phyloP scores from a whole-genome alignment of 805 yeast species.

The Priceomyces medius region DNA sequence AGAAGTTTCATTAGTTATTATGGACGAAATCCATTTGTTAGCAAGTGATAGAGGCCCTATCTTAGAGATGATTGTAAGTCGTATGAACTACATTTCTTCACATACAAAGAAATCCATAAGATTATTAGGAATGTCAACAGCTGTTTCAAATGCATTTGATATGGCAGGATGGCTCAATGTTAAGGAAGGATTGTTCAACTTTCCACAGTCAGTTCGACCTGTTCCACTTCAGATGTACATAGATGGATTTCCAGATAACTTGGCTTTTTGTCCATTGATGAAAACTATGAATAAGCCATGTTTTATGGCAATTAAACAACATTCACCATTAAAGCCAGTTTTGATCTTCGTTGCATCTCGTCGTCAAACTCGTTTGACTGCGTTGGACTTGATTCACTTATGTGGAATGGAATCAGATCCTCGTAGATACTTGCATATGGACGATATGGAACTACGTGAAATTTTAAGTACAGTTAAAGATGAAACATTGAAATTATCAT shows the following conservation, averaged over 20 bases:
- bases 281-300: constrained; percentile 89
- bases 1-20: constrained; percentile 68
- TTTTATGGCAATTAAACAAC: constrained; percentile 87
- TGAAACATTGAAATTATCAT: constrained; percentile 71
- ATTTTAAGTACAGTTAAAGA: constrained; percentile 63
- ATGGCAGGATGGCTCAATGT: constrained; percentile 86
- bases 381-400: constrained; percentile 71
- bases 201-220: constrained; percentile 80
- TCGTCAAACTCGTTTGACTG: constrained; percentile 78
- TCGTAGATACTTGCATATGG: constrained; percentile 63
- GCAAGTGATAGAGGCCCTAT: constrained; percentile 88
- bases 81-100: constrained; percentile 71
- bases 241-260: constrained; percentile 80
- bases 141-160: constrained; percentile 81
- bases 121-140: constrained; percentile 77
- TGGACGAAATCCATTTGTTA: constrained; percentile 83
- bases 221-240: constrained; percentile 85
- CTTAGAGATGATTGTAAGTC: constrained; percentile 84
- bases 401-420: constrained; percentile 81
- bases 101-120: constrained; percentile 62
- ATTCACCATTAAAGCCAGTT: constrained; percentile 82
- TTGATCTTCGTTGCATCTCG: constrained; percentile 83
- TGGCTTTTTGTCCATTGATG: constrained; percentile 82
- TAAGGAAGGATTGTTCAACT: constrained; percentile 70
- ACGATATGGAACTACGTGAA: constrained; percentile 58